These are phyloP conservation scores for Daphne laureola DNA, from an alignment of 441 rosid genomes.

Conservation along the genomic window DNA sequence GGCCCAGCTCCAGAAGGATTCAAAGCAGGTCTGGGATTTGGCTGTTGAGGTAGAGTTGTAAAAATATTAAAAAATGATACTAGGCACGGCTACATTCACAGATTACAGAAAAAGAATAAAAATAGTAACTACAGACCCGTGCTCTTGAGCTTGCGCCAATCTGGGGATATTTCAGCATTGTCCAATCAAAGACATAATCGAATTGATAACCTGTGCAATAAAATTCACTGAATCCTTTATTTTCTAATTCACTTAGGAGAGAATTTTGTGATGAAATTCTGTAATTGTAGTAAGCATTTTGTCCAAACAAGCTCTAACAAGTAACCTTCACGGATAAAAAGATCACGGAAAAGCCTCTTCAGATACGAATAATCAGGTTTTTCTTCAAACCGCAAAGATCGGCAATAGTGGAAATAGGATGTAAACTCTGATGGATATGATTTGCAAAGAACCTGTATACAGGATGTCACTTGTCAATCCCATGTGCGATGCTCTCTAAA, in stretches of 20 bases:
- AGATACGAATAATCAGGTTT: constrained; percentile 70
- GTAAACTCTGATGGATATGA: constrained; percentile 59
- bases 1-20: constrained; percentile 36
- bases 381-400: constrained; percentile 64
- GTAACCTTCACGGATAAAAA: constrained; percentile 63
- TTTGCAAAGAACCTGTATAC: constrained; percentile 53
- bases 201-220: constrained; percentile 51
- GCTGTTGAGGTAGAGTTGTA: constrained; percentile 29
- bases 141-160: constrained; percentile 51
- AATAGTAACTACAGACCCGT: constrained; percentile 27
- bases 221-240: constrained; percentile 15
- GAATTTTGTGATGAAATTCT: neutral
- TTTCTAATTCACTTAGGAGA: neutral
- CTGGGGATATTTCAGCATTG: constrained; percentile 54
- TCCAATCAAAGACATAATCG: constrained; percentile 69
- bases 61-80: constrained; percentile 1
- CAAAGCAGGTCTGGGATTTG: constrained; percentile 43
- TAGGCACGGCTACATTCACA: too few relatives aligned
- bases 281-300: neutral
- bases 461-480: neutral
- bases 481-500: neutral
- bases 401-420: constrained; percentile 65
- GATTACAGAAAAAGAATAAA: neutral
- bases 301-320: constrained; percentile 4
- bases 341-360: constrained; percentile 61